Percentiles rank a stretch among this genome's conserved stretches.
phyloP scores from a whole-genome alignment of 2,329 filamentous ascomycete genomes.

The Chrysosporium keratinophilum region DNA sequence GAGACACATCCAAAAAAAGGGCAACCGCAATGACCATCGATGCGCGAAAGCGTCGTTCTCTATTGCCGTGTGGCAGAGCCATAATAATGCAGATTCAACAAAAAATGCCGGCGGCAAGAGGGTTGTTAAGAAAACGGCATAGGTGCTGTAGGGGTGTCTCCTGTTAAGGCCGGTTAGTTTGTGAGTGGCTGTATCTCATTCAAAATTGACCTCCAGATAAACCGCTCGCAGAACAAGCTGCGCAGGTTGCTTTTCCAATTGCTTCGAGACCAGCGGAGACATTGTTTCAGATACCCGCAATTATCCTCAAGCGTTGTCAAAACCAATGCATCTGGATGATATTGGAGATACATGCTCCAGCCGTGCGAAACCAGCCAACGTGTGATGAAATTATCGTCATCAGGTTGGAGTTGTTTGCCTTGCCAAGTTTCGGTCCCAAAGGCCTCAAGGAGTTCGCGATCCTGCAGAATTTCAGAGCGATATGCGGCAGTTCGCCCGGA shows the following conservation, averaged over 20 bases:
- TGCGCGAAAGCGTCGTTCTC: constrained; percentile 42
- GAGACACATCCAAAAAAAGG: constrained; percentile 62
- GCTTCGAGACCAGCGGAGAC: constrained; percentile 77
- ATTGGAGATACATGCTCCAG: constrained; percentile 83
- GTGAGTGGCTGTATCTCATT: constrained; percentile 6
- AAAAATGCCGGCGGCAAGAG: constrained; percentile 69
- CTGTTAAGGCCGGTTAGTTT: constrained; percentile 35
- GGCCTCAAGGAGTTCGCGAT: constrained; percentile 64
- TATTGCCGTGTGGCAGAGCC: constrained; percentile 54
- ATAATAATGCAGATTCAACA: constrained; percentile 58
- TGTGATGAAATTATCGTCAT: constrained; percentile 89
- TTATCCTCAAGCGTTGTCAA: constrained; percentile 78
- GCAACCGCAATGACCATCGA: constrained; percentile 41
- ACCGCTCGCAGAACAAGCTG: constrained; percentile 63
- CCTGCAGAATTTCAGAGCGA: constrained; percentile 67
- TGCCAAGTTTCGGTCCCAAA: constrained; percentile 66
- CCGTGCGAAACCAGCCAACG: constrained; percentile 73
- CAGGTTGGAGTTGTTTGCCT: constrained; percentile 67
- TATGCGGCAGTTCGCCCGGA: constrained; percentile 80
- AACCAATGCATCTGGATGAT: constrained; percentile 70
- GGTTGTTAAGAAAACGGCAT: constrained; percentile 74
- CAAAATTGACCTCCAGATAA: constrained; percentile 63
- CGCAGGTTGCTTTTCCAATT: constrained; percentile 89
- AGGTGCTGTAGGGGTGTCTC: constrained; percentile 75
- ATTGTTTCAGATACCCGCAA: constrained; percentile 73